Base-by-base conservation (phyloP, 805 yeast species). In the Hanseniaspora singularis region DNA sequence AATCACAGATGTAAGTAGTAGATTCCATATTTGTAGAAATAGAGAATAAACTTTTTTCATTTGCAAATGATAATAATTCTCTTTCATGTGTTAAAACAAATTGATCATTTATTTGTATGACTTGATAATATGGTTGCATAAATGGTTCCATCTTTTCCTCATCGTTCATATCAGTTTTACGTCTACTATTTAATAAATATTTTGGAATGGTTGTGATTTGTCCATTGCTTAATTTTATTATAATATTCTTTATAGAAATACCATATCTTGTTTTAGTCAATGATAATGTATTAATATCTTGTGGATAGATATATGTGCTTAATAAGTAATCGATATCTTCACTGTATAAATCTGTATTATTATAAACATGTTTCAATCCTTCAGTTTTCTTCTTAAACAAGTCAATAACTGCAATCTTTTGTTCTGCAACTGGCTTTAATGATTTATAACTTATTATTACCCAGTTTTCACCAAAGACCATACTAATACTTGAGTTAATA, bases 391-490 rank as follows among this genome's bases (percentile, higher is more conserved):
- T 57, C 55, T 85, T 94, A 61, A 76, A 92, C 33, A 92, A 61
- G 59, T 92, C 96, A 55, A 85, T 66, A 3, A 82, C 86, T 14
- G 71, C 76, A 12, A 92, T 57, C 54, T 79, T 73, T 41, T 74
- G 72, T 27, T 73, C 73, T 3, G 75, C 70, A 18, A 67, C 59
- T 10, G 79, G 79, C 2, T 59, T 58, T 1, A 57, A 56, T 48
- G 78, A 71, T 56, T 70, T 74, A 54, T 76, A 79, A 0, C 88
- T 67, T 57, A 82, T 80, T 10, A 84, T 69, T 15, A 86, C 66
- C 83, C 92, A 89, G 62, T 88, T 77, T 58, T 89, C 97, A 40
- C 86, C 92, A 60, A 77, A 72, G 1, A 77, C 67, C 23, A 85
- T 55, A 19, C 70, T 64, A 24, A 85, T 58, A 9, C 67, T 63